These are phyloP conservation scores for Yarrowia keelungensis DNA, from an alignment of 805 yeast species.

Conservation along the genomic window DNA sequence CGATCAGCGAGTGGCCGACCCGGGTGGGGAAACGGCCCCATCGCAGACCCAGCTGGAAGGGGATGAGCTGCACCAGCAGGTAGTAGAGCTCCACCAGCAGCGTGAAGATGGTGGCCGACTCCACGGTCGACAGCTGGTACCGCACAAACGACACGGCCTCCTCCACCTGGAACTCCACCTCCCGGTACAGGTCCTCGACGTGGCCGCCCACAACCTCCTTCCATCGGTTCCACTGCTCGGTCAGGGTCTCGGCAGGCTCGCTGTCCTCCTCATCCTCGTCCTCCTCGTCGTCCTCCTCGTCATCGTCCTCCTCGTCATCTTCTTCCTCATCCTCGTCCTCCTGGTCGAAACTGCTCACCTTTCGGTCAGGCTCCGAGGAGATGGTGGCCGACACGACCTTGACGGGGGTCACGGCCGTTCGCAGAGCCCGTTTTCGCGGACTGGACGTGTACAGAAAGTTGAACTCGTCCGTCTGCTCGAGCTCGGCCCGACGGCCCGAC, in stretches of 20 bases:
- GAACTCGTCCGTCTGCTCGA: slow-evolving; percentile 23
- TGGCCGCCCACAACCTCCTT: slow-evolving; percentile 44
- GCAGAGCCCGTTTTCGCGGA: slow-evolving; percentile 24
- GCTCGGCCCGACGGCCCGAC: slow-evolving; percentile 18
- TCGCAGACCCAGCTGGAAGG: slow-evolving; percentile 39
- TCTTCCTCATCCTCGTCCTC: slow-evolving; percentile 31
- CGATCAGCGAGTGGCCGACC: slow-evolving; percentile 30
- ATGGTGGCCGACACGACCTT: not conserved
- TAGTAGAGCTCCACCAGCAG: slow-evolving; percentile 24
- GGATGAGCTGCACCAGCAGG: slow-evolving; percentile 25
- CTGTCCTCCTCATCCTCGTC: slow-evolving; percentile 43
- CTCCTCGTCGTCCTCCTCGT: slow-evolving; percentile 43
- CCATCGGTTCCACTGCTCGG: slow-evolving; percentile 44
- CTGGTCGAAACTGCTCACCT: slow-evolving; percentile 36
- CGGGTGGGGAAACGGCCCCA: slow-evolving; percentile 39
- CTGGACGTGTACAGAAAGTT: slow-evolving; percentile 40
- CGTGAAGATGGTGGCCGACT: slow-evolving; percentile 21
- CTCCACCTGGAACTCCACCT: slow-evolving; percentile 36
- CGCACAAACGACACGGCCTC: slow-evolving; percentile 38
- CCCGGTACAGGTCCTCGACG: slow-evolving; percentile 42
- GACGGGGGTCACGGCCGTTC: not conserved
- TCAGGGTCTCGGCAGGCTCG: slow-evolving; percentile 41
- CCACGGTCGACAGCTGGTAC: slow-evolving; percentile 31
- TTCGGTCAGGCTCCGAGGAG: not conserved
- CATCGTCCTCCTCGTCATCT: slow-evolving; percentile 41